Evolutionary conservation across 148 eudicot species (phyloP).

Genomic region (Arctostaphylos glauca): DNA sequence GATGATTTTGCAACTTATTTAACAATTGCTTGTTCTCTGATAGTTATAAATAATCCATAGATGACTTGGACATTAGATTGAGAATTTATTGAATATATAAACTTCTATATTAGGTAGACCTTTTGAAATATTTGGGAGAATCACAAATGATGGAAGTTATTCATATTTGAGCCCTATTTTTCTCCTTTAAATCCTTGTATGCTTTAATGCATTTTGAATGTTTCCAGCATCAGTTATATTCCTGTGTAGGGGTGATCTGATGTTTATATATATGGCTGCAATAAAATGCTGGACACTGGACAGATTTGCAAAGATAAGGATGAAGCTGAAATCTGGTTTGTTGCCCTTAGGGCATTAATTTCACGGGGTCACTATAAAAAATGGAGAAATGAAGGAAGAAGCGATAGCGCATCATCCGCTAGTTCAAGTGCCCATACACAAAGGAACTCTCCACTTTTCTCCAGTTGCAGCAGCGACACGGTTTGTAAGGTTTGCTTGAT

Average conservation of each 20-base stretch:
- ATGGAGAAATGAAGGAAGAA: slow-evolving; percentile 42
- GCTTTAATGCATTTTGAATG: background rate
- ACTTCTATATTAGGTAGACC: background rate
- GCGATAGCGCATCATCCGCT: slow-evolving; percentile 47
- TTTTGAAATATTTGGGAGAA: background rate
- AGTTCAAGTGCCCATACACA: slow-evolving; percentile 49
- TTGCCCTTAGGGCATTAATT: slow-evolving; percentile 58
- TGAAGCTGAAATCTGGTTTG: slow-evolving; percentile 82
- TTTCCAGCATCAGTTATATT: background rate
- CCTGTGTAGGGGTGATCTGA: slow-evolving; percentile 7
- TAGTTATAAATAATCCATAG: background rate
- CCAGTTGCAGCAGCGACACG: slow-evolving; percentile 45
- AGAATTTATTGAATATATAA: background rate
- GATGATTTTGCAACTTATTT: background rate
- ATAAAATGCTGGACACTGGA: slow-evolving; percentile 6
- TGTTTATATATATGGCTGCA: background rate
- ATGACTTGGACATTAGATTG: background rate
- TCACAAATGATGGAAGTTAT: background rate
- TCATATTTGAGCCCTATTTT: background rate
- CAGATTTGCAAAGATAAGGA: slow-evolving; percentile 85
- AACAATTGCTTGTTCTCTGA: background rate
- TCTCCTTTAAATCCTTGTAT: background rate
- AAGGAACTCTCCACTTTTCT: slow-evolving; percentile 38
- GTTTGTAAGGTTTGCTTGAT: slow-evolving; percentile 45
- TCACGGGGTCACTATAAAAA: slow-evolving; percentile 44